Evolutionary conservation across 106 monocot genomes (phyloP), one percentile per base, ranked within the genome.

Genomic region (Dendrobium huoshanense): DNA sequence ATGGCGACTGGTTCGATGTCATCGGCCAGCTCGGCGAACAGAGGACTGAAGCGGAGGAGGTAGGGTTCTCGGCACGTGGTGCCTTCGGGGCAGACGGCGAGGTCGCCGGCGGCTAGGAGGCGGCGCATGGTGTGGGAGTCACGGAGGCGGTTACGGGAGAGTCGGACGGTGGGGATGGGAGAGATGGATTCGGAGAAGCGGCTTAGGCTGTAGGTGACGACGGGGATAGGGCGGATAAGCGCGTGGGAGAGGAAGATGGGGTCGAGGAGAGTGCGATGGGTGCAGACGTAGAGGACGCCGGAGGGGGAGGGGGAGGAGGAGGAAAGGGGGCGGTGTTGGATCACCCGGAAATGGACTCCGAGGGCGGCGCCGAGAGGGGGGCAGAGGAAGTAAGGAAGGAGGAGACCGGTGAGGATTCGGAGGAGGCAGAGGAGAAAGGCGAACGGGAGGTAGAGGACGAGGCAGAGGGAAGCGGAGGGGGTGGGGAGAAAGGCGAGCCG

Each of bases 181-280:
- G 95, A 68, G 8, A 96, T 55, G 29, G 88, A 4, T 83, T 96
- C 95, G 8, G 93, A 85, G 13, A 90, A 16, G 9, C 79, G 87
- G 89, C 95, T 93, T 22, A 93, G 88, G 86, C 95, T 93, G 85
- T 96, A 96, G 0, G 95, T 96, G 55, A 96, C 91, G 44, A 91
- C 89, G 75, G 95, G 77, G n/a, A 96, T 67, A 2, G 89, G 81
- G 27, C 76, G 79, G 31, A 41, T 68, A 41, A 96, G 72, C 2
- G 65, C 91, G 1, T 82, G 40, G 55, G 84, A 83, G 3, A 96
- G 80, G 77, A 90, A 82, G 55, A 96, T 77, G 4, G 93, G 95
- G 61, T 96, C 95, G 1, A 93, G 58, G 0, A 96, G 91, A 2
- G 93, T 96, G 40, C 93, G 77, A 68, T 96, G 95, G 61, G 87